Evolutionary conservation across 306 rosid genomes (phyloP).

Genomic region (Geum urbanum): DNA sequence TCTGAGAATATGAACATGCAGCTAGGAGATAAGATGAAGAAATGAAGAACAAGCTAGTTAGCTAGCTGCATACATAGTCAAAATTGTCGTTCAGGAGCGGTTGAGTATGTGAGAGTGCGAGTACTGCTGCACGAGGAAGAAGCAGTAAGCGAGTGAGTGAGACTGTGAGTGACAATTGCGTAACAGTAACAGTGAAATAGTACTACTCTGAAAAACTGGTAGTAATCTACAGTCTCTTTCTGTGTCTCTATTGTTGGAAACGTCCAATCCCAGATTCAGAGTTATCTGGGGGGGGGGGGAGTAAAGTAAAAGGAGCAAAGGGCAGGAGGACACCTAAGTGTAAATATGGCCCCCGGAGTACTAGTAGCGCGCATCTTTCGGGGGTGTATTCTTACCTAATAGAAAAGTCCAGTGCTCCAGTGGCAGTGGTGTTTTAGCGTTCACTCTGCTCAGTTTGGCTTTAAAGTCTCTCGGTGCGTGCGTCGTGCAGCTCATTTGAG

Average conservation of each 20-base stretch:
- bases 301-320: not conserved
- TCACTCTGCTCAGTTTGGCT: not conserved
- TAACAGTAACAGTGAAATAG: not conserved
- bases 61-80: not conserved
- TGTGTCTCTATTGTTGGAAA: not conserved
- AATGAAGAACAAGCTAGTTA: not conserved
- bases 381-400: conserved; percentile 30
- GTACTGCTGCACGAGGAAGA: conserved; percentile 36
- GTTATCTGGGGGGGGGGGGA: not conserved
- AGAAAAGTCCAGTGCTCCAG: not conserved
- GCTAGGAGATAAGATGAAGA: not conserved
- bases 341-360: not conserved
- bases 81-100: not conserved
- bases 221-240: not conserved
- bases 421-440: not conserved
- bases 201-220: not conserved
- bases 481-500: not conserved
- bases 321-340: not conserved
- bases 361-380: conserved; percentile 60
- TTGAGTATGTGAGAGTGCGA: conserved; percentile 4
- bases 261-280: conserved; percentile 1
- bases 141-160: conserved; percentile 30
- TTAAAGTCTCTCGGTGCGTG: conserved; percentile 7
- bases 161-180: conserved; percentile 25
- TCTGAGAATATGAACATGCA: not conserved